Conservation (phyloP, 2,329 filamentous ascomycete genomes). For the Paramyrothecium sp. region DNA sequence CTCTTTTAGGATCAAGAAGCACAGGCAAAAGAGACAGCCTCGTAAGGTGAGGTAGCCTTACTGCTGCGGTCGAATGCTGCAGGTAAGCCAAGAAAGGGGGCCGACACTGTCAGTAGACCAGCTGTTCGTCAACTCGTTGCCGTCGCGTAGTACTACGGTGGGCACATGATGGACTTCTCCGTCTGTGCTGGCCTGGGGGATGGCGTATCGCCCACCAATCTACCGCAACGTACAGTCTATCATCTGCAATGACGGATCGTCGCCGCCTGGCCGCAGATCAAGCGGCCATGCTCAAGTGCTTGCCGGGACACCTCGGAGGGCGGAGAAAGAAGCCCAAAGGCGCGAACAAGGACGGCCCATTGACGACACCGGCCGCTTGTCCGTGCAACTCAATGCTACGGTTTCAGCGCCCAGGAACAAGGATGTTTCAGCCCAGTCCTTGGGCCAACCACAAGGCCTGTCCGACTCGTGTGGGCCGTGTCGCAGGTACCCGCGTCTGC, state of each 20-base stretch:
- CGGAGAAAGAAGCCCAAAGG: neutral
- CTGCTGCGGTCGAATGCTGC: too few relatives aligned
- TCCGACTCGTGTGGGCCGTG: neutral
- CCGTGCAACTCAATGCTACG: neutral
- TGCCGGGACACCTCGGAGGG: neutral
- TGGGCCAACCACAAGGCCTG: neutral
- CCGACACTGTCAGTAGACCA: too few relatives aligned
- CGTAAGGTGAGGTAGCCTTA: too few relatives aligned
- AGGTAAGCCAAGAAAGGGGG: too few relatives aligned
- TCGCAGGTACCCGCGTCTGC: neutral
- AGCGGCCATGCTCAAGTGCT: neutral
- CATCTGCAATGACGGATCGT: neutral
- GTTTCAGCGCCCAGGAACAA: neutral
- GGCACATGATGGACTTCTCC: neutral
- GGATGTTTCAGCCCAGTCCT: neutral
- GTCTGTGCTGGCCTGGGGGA: neutral
- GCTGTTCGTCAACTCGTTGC: too few relatives aligned
- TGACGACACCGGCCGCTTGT: neutral
- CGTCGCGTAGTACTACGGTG: too few relatives aligned
- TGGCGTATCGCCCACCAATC: neutral
- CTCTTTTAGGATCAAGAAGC: too few relatives aligned
- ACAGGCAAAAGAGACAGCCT: too few relatives aligned
- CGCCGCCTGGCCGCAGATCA: neutral
- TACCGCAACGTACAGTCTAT: neutral
- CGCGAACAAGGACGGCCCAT: too few relatives aligned